Percentiles rank a stretch among this genome's conserved stretches.
These are phyloP conservation scores for Polychytrium aggregatum DNA, from an alignment of 192 early-diverging fungal species.

Conservation along the genomic window DNA sequence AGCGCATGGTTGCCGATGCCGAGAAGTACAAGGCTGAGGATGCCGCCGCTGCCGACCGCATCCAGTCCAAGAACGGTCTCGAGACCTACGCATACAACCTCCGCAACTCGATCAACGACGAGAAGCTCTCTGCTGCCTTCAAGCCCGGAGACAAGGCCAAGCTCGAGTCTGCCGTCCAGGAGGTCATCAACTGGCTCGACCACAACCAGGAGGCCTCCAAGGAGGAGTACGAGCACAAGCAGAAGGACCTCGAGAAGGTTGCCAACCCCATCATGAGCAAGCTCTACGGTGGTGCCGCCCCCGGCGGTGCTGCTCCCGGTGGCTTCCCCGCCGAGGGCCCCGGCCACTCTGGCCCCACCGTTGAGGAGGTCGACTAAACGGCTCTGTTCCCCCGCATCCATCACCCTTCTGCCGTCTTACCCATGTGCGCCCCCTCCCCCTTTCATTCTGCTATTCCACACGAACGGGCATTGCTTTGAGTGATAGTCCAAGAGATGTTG, in stretches of 20 bases:
- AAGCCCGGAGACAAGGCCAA: conserved; percentile 80
- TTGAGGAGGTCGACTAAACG: conserved; percentile 49
- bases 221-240: conserved; percentile 91
- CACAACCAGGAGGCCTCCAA: conserved; percentile 87
- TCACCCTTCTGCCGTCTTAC: background rate
- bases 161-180: conserved; percentile 70
- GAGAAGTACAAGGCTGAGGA: conserved; percentile 97
- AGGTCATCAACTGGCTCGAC: conserved; percentile 93
- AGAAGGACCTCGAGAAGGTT: conserved; percentile 87
- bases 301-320: conserved; percentile 61
- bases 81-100: conserved; percentile 98
- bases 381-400: background rate
- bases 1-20: conserved; percentile 90
- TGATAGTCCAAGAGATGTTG: too few species aligned
- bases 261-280: conserved; percentile 98
- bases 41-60: conserved; percentile 81
- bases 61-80: conserved; percentile 86
- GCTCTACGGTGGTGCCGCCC: conserved; percentile 79
- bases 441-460: too few species aligned
- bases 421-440: background rate
- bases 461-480: too few species aligned
- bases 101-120: conserved; percentile 78
- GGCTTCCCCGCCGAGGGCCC: conserved; percentile 63
- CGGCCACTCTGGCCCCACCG: conserved; percentile 40
- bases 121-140: conserved; percentile 73